Conservation (phyloP, 2,329 filamentous ascomycete genomes). For the Penicillium capsulatum region DNA sequence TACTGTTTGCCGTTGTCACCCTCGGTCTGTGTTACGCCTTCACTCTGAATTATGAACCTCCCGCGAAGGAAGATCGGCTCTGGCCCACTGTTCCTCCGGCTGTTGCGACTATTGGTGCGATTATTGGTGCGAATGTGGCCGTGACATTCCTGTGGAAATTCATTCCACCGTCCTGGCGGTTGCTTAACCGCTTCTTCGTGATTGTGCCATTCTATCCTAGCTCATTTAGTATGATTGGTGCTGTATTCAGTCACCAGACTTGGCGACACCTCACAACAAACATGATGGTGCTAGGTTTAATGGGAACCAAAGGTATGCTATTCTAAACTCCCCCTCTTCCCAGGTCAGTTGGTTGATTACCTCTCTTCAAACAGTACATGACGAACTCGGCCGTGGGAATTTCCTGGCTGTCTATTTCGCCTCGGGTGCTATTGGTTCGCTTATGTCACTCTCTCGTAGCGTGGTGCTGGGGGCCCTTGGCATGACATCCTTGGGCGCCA, state of each 20-base stretch:
- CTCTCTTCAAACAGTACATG: constrained; percentile 11
- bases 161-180: constrained; percentile 50
- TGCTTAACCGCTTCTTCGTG: constrained; percentile 56
- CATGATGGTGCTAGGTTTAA: constrained; percentile 52
- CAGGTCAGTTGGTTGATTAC: neutral
- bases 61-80: constrained; percentile 45
- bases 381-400: constrained; percentile 52
- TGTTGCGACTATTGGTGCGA: constrained; percentile 48
- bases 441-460: constrained; percentile 44
- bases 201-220: constrained; percentile 51
- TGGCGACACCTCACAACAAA: constrained; percentile 52
- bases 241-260: constrained; percentile 55
- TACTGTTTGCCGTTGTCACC: constrained; percentile 38
- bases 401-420: constrained; percentile 53
- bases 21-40: constrained; percentile 44
- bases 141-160: constrained; percentile 52
- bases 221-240: constrained; percentile 50
- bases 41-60: constrained; percentile 48
- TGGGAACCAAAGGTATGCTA: constrained; percentile 49
- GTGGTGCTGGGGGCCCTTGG: constrained; percentile 43
- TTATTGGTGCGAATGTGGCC: constrained; percentile 49
- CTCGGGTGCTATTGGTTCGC: constrained; percentile 46
- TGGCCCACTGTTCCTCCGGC: constrained; percentile 50
- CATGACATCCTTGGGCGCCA: constrained; percentile 50
- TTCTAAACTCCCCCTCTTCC: neutral